Conservation (phyloP, 139 green algal species). For the Haematococcus lacustris region DNA sequence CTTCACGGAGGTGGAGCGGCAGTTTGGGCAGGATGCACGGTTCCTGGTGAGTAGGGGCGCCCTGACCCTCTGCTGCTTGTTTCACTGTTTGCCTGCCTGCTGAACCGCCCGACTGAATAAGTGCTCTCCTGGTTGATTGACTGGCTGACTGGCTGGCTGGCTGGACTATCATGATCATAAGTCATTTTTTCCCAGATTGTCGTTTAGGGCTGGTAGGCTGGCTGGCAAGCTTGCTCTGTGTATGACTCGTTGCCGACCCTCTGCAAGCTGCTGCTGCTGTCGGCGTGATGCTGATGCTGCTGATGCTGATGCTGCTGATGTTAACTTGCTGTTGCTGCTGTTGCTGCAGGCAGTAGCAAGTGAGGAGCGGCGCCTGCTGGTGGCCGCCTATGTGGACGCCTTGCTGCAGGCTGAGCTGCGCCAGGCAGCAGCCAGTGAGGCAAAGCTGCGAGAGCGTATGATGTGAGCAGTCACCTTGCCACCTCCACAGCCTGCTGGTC, state of each 20-base stretch:
- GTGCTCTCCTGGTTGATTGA: neutral
- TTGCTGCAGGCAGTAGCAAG: slow-evolving; percentile 1
- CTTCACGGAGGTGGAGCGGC: neutral
- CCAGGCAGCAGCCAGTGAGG: neutral
- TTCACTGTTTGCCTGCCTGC: neutral
- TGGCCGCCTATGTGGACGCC: slow-evolving; percentile 1
- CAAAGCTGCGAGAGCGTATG: slow-evolving; percentile 1
- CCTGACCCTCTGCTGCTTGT: neutral
- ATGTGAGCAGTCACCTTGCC: neutral
- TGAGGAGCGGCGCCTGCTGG: neutral
- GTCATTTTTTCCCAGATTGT: neutral
- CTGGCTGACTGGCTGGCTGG: too few relatives aligned
- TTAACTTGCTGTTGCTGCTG: neutral
- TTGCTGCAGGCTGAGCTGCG: slow-evolving; percentile 1
- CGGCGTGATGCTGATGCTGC: neutral
- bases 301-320: neutral
- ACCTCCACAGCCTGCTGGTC: neutral
- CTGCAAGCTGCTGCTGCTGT: neutral
- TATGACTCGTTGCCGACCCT: neutral
- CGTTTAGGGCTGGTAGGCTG: neutral
- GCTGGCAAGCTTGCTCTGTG: neutral
- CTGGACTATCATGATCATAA: neutral
- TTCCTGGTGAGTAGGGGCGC: slow-evolving; percentile 1
- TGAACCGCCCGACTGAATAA: too few relatives aligned
- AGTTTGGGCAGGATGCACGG: slow-evolving; percentile 5